phyloP scores from a whole-genome alignment of 148 eudicot genomes.

The Chenopodium berlandieri region DNA sequence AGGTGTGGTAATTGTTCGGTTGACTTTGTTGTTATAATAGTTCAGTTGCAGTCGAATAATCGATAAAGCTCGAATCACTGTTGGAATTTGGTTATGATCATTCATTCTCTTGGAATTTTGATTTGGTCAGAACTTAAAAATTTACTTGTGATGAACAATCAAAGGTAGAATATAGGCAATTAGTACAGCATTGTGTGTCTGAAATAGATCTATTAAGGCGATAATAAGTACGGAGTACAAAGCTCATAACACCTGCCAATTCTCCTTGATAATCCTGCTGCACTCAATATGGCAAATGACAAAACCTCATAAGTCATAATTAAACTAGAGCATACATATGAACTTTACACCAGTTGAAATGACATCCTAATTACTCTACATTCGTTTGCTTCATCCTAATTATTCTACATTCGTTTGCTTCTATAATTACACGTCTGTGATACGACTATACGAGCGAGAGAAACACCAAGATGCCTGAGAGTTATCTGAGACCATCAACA shows the following conservation, averaged over 20 bases:
- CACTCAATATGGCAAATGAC: background rate
- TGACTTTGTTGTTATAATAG: too few relatives aligned
- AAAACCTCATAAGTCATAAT: background rate
- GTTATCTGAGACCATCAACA: background rate
- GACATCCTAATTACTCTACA: background rate
- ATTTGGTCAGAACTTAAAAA: too few relatives aligned
- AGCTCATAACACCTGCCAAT: too few relatives aligned
- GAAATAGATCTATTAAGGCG: too few relatives aligned
- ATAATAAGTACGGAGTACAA: too few relatives aligned
- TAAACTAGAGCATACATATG: background rate
- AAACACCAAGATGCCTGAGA: background rate
- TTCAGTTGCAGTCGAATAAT: background rate
- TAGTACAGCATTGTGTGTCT: too few relatives aligned
- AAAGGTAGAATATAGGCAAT: too few relatives aligned
- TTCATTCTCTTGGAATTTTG: too few relatives aligned
- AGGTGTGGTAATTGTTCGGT: background rate
- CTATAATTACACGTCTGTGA: background rate
- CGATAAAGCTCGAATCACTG: too few relatives aligned
- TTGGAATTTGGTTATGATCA: too few relatives aligned
- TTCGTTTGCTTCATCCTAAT: background rate
- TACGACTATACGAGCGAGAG: background rate
- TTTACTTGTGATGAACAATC: too few relatives aligned
- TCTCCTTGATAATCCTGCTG: too few relatives aligned
- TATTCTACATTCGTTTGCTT: background rate
- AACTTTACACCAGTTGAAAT: background rate